Evolutionary conservation across 2,329 filamentous ascomycete species (phyloP).

Genomic region (Trichoderma sp.): DNA sequence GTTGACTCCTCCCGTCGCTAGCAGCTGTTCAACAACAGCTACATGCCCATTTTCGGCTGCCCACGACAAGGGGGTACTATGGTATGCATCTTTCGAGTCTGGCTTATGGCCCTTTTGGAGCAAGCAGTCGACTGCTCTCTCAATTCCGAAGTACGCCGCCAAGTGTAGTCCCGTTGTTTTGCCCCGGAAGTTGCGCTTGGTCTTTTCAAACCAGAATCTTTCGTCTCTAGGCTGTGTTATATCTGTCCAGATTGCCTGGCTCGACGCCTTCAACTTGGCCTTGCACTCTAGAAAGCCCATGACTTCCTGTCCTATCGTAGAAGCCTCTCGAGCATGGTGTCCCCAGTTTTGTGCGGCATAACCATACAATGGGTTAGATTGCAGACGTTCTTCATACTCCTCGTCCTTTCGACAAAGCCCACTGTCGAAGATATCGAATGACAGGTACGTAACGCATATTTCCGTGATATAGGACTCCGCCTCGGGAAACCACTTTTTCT

Average conservation of each 20-base stretch:
- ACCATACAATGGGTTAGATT: not conserved
- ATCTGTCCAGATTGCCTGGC: not conserved
- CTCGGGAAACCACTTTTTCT: slow-evolving; percentile 30
- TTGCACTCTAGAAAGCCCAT: not conserved
- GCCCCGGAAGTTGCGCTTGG: no score
- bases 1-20: not conserved
- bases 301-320: not conserved
- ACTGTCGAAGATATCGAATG: slow-evolving; percentile 29
- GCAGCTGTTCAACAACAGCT: not conserved
- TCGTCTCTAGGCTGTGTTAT: no score
- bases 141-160: not conserved
- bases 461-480: slow-evolving; percentile 29
- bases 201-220: no score
- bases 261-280: not conserved
- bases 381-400: not conserved
- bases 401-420: not conserved
- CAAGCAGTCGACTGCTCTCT: not conserved
- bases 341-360: slow-evolving; percentile 1
- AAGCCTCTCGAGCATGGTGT: not conserved
- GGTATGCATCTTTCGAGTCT: not conserved
- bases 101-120: not conserved
- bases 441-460: slow-evolving; percentile 38
- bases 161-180: not conserved
- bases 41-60: not conserved
- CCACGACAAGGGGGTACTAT: not conserved